A percentile compares a stretch with the other conserved stretches of the same genome.
Conservation (phyloP, 805 yeast species). For the Metschnikowia similis region DNA sequence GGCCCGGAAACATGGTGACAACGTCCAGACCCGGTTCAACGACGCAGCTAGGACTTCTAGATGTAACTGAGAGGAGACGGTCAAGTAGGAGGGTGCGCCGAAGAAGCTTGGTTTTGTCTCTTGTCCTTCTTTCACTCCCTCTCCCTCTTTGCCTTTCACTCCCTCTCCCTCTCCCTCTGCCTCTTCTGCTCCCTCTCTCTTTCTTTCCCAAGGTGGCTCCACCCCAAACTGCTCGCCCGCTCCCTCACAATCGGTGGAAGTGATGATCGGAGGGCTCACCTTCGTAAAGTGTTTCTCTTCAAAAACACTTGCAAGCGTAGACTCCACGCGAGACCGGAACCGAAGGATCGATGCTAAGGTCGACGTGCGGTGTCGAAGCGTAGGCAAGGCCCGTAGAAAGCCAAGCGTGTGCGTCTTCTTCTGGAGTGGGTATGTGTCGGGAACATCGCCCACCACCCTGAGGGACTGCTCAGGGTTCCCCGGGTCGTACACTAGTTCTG, state of each 20-base stretch:
- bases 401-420: conserved; percentile 69
- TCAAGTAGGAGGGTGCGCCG: conserved; percentile 63
- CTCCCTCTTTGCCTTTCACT: not conserved
- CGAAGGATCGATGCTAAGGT: conserved; percentile 65
- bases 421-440: conserved; percentile 71
- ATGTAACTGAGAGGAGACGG: conserved; percentile 92
- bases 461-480: conserved; percentile 30
- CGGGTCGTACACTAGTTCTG: conserved; percentile 26
- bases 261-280: conserved; percentile 81
- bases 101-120: conserved; percentile 41
- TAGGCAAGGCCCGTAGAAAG: conserved; percentile 68
- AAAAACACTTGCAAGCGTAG: conserved; percentile 52
- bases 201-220: conserved; percentile 21
- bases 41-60: conserved; percentile 76
- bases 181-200: not conserved
- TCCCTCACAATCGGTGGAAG: conserved; percentile 94
- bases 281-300: conserved; percentile 53
- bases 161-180: not conserved
- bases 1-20: conserved; percentile 91
- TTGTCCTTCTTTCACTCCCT: not conserved
- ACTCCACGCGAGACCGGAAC: conserved; percentile 66
- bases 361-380: conserved; percentile 69
- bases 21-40: conserved; percentile 76
- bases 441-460: conserved; percentile 56
- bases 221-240: conserved; percentile 87